These are phyloP conservation scores for Mycena latifolia DNA, from an alignment of 768 basidiomycete species.

Conservation along the genomic window DNA sequence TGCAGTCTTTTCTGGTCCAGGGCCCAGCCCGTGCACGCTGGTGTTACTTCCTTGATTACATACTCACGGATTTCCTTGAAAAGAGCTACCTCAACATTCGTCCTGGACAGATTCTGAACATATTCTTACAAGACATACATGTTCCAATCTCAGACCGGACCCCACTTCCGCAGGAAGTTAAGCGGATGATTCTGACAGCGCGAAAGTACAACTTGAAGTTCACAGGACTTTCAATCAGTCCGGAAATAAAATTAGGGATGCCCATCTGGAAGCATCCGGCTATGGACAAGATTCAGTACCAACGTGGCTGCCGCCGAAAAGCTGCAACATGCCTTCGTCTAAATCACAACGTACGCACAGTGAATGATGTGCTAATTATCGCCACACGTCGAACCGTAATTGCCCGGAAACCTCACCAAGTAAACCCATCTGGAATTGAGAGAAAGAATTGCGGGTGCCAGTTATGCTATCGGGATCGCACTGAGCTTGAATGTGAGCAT, in stretches of 20 bases:
- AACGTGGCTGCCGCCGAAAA: background rate
- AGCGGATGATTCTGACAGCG: background rate
- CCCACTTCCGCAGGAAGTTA: too few species aligned
- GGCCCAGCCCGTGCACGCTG: background rate
- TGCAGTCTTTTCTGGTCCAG: background rate
- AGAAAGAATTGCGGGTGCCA: too few species aligned
- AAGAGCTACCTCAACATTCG: background rate
- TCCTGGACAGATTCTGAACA: background rate
- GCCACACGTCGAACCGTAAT: too few species aligned
- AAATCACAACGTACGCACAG: too few species aligned
- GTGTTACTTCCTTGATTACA: background rate
- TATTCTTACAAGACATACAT: background rate
- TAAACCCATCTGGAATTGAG: too few species aligned
- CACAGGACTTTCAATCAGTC: background rate
- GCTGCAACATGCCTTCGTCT: background rate
- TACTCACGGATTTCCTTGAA: background rate
- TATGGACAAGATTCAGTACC: background rate
- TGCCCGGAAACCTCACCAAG: too few species aligned
- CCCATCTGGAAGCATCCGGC: conserved; percentile 4
- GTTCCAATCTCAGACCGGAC: background rate
- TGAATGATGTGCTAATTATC: too few species aligned
- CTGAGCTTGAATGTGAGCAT: background rate
- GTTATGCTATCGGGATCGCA: too few species aligned
- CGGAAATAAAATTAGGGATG: conserved; percentile 2
- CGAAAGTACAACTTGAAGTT: conserved; percentile 6